Percentiles rank a stretch among this genome's conserved stretches.
Evolutionary conservation across 1,139 yeast species (phyloP).

Genomic region (Hansenula sp.): DNA sequence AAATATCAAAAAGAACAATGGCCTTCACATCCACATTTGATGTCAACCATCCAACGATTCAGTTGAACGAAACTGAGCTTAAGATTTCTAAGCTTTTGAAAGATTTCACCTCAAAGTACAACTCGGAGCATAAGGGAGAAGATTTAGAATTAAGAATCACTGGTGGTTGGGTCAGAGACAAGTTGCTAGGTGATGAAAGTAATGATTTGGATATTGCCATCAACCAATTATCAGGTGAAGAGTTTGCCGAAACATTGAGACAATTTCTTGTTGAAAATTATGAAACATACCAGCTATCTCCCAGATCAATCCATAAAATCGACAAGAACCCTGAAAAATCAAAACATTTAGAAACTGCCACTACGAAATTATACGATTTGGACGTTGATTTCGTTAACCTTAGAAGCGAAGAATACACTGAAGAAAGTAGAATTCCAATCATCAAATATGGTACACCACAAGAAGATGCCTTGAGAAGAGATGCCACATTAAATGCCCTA

Average conservation of each 20-base stretch:
- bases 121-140: slow-evolving; percentile 17
- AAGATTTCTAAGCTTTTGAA: slow-evolving; percentile 44
- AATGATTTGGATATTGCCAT: slow-evolving; percentile 92
- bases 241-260: slow-evolving; percentile 68
- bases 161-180: slow-evolving; percentile 99
- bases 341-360: slow-evolving; percentile 94
- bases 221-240: slow-evolving; percentile 78
- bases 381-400: slow-evolving; percentile 93
- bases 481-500: slow-evolving; percentile 89
- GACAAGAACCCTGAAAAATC: slow-evolving; percentile 93
- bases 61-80: slow-evolving; percentile 43
- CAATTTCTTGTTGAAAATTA: slow-evolving; percentile 40
- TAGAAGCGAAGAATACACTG: slow-evolving; percentile 81
- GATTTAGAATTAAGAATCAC: slow-evolving; percentile 68
- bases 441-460: slow-evolving; percentile 80
- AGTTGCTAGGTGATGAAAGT: slow-evolving; percentile 71
- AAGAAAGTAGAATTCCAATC: slow-evolving; percentile 76
- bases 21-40: slow-evolving; percentile 10
- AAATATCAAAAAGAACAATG: slow-evolving; percentile 7
- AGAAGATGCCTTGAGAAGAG: slow-evolving; percentile 90
- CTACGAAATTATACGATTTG: slow-evolving; percentile 74
- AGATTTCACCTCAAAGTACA: slow-evolving; percentile 38
- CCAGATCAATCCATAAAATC: slow-evolving; percentile 68
- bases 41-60: slow-evolving; percentile 24
- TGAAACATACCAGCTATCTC: slow-evolving; percentile 38